These are phyloP conservation scores for Fusarium sp. DNA, from an alignment of 2,329 filamentous ascomycete species.

Conservation along the genomic window DNA sequence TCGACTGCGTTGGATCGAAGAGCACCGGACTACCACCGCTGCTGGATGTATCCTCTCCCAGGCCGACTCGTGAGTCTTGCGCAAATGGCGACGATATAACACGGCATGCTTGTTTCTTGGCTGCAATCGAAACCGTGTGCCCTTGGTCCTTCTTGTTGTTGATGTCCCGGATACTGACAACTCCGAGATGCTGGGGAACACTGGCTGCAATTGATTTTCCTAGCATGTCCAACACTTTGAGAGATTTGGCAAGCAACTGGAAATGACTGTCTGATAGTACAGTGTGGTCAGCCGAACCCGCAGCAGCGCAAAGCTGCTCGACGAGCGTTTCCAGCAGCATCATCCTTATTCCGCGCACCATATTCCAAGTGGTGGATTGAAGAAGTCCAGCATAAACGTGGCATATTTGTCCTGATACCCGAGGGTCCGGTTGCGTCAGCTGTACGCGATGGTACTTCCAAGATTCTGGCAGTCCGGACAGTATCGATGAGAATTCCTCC, in stretches of 20 bases:
- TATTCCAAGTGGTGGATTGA: constrained; percentile 58
- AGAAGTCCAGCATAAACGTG: constrained; percentile 57
- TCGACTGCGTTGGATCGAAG: constrained; percentile 51
- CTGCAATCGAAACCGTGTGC: constrained; percentile 39
- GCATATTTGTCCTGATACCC: constrained; percentile 52
- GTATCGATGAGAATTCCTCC: constrained; percentile 51
- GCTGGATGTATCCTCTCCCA: constrained; percentile 4
- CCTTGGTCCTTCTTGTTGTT: constrained; percentile 32
- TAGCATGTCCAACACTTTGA: constrained; percentile 50
- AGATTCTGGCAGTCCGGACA: constrained; percentile 48
- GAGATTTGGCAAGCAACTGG: constrained; percentile 48
- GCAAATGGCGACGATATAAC: constrained; percentile 40
- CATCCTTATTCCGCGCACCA: constrained; percentile 55
- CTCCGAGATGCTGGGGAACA: constrained; percentile 59
- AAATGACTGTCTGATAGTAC: constrained; percentile 44
- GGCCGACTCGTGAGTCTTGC: constrained; percentile 34
- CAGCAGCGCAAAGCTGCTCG: constrained; percentile 48
- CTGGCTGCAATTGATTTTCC: constrained; percentile 55
- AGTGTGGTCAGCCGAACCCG: constrained; percentile 26
- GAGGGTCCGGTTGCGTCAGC: constrained; percentile 50
- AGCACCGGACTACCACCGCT: constrained; percentile 45
- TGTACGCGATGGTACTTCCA: constrained; percentile 55
- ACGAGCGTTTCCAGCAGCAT: constrained; percentile 58
- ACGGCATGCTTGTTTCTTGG: constrained; percentile 41
- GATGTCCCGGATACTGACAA: constrained; percentile 53